Percentiles rank a stretch among this genome's conserved stretches.
Conservation (phyloP, 805 yeast species). For the Hanseniaspora vineae region DNA sequence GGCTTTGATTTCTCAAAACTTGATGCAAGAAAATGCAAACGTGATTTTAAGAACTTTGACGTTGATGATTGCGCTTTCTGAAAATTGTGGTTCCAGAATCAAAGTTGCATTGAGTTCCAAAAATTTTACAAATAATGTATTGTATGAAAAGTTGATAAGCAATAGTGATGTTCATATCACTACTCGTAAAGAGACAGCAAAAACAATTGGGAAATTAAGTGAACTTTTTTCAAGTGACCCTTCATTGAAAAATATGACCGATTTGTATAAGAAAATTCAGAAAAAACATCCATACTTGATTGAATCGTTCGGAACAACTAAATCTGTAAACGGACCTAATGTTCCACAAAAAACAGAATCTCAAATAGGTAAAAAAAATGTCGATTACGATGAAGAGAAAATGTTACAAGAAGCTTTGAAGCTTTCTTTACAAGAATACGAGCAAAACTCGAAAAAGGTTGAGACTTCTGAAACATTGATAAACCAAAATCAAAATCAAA, state of each 20-base stretch:
- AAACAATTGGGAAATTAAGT: slow-evolving; percentile 54
- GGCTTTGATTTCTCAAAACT: slow-evolving; percentile 32
- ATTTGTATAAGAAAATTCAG: slow-evolving; percentile 40
- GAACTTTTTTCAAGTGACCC: slow-evolving; percentile 61
- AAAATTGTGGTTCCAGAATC: slow-evolving; percentile 64
- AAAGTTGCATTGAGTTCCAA: slow-evolving; percentile 50
- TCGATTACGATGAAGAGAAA: slow-evolving; percentile 53
- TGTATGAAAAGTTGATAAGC: slow-evolving; percentile 34
- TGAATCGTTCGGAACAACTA: slow-evolving; percentile 2
- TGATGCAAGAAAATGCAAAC: slow-evolving; percentile 47
- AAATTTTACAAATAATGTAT: slow-evolving; percentile 31
- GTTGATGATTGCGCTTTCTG: slow-evolving; percentile 48
- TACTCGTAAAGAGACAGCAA: slow-evolving; percentile 53
- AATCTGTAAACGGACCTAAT: slow-evolving; percentile 25
- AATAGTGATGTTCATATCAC: slow-evolving; percentile 48
- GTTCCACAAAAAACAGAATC: slow-evolving; percentile 46
- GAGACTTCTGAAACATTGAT: background rate
- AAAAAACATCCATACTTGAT: slow-evolving; percentile 27
- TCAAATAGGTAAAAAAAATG: slow-evolving; percentile 22
- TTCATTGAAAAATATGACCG: slow-evolving; percentile 55
- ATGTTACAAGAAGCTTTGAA: slow-evolving; percentile 68
- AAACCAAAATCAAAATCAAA: slow-evolving; percentile 9
- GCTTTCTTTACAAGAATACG: slow-evolving; percentile 51
- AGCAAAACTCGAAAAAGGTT: slow-evolving; percentile 27
- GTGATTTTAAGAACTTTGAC: slow-evolving; percentile 47